These are phyloP conservation scores for Suhomyces pyralidae DNA, from an alignment of 805 yeast species.

Conservation along the genomic window DNA sequence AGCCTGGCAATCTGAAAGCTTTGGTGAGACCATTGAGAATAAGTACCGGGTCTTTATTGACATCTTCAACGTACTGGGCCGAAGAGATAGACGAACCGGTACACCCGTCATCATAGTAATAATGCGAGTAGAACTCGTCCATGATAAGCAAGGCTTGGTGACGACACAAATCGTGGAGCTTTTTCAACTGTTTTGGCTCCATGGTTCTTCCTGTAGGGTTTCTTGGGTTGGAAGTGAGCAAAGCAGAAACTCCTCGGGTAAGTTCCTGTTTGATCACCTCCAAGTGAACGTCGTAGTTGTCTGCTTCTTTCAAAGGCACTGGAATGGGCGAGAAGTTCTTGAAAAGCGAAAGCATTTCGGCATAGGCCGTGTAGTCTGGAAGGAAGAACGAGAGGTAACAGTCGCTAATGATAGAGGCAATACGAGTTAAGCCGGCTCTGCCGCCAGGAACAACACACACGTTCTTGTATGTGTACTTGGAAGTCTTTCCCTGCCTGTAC, in stretches of 20 bases:
- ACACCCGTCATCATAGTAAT: conserved; percentile 53
- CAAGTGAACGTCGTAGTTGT: conserved; percentile 54
- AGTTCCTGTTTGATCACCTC: conserved; percentile 51
- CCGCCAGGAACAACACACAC: conserved; percentile 67
- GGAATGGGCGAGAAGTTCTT: conserved; percentile 64
- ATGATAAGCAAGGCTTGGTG: conserved; percentile 47
- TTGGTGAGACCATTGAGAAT: conserved; percentile 60
- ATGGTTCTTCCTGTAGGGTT: conserved; percentile 60
- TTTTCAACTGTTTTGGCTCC: conserved; percentile 43
- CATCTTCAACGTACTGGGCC: conserved; percentile 52
- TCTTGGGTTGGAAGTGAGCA: conserved; percentile 59
- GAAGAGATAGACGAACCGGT: conserved; percentile 51
- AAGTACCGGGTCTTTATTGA: conserved; percentile 55
- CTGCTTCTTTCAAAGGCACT: conserved; percentile 56
- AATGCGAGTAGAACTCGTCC: conserved; percentile 63
- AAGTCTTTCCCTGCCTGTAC: conserved; percentile 45
- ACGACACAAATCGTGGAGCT: conserved; percentile 53
- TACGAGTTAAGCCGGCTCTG: conserved; percentile 59
- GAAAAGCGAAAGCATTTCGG: conserved; percentile 61
- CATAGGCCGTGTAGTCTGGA: conserved; percentile 64
- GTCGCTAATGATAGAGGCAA: conserved; percentile 58
- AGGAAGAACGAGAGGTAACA: conserved; percentile 58
- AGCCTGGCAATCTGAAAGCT: conserved; percentile 60
- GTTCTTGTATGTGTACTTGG: conserved; percentile 58
- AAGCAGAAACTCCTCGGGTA: conserved; percentile 55